Percentiles rank a stretch among this genome's conserved stretches.
phyloP scores from a whole-genome alignment of 768 basidiomycete species.

The Harrya chromipes region DNA sequence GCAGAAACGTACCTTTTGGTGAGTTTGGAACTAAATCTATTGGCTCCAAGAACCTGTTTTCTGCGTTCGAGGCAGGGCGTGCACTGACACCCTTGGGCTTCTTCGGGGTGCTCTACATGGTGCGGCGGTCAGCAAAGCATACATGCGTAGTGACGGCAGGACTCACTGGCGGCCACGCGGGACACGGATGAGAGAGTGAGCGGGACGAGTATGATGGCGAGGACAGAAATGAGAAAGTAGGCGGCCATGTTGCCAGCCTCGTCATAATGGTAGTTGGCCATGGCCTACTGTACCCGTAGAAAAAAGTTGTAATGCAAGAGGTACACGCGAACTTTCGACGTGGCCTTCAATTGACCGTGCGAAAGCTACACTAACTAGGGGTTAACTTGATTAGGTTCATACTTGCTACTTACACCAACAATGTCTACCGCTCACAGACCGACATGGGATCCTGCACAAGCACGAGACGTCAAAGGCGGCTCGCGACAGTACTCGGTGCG shows the following conservation, averaged over 20 bases:
- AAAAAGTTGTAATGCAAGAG: not conserved
- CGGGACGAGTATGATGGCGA: conserved; percentile 80
- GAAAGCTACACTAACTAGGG: conserved; percentile 3
- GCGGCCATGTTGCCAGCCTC: conserved; percentile 83
- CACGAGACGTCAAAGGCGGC: conserved; percentile 86
- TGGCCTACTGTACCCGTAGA: conserved; percentile 28
- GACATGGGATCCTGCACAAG: conserved; percentile 97
- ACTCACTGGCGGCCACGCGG: conserved; percentile 42
- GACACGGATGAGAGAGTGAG: conserved; percentile 57
- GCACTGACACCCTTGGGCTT: conserved; percentile 56
- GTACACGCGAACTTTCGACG: conserved; percentile 5
- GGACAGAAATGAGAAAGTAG: conserved; percentile 89
- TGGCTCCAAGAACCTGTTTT: conserved; percentile 39
- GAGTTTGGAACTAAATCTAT: conserved; percentile 45
- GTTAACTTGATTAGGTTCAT: no score
- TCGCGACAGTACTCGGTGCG: conserved; percentile 91
- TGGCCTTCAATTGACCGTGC: conserved; percentile 11
- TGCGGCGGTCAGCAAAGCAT: conserved; percentile 8
- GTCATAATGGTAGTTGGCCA: conserved; percentile 86
- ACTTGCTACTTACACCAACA: not conserved
- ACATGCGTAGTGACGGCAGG: not conserved
- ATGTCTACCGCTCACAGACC: conserved; percentile 94
- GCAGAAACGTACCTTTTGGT: conserved; percentile 45
- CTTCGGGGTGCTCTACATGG: conserved; percentile 29
- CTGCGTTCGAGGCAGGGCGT: conserved; percentile 57